phyloP scores from a whole-genome alignment of 768 basidiomycete genomes.

The Naganishia kalamii region DNA sequence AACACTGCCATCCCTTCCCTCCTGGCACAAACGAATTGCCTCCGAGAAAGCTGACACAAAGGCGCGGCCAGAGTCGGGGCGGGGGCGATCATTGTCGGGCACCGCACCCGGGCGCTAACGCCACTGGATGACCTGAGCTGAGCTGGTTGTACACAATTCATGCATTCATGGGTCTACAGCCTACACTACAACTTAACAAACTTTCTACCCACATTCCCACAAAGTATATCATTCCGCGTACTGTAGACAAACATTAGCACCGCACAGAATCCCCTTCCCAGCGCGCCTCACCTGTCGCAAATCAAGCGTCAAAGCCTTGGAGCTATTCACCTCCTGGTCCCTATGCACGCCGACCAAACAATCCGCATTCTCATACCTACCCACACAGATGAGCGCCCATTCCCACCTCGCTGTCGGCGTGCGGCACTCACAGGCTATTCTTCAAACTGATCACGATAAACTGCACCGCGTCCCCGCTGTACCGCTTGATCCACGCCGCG shows the following conservation, averaged over 20 bases:
- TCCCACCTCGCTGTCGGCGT: too few species aligned
- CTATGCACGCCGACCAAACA: conserved; percentile 90
- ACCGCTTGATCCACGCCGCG: conserved; percentile 81
- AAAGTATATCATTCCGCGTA: conserved; percentile 7
- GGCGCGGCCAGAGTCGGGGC: too few species aligned
- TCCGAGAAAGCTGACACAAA: too few species aligned
- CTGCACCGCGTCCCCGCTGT: conserved; percentile 81
- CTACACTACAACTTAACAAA: too few species aligned
- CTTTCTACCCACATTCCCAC: too few species aligned
- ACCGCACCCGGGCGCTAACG: too few species aligned
- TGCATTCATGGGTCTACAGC: too few species aligned
- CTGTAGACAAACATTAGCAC: background rate
- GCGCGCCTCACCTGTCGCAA: conserved; percentile 49
- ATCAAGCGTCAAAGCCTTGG: conserved; percentile 82
- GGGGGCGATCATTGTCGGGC: too few species aligned
- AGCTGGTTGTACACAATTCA: too few species aligned
- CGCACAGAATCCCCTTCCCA: background rate
- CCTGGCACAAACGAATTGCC: too few species aligned
- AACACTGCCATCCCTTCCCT: too few species aligned
- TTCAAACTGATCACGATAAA: conserved; percentile 98
- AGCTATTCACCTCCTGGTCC: conserved; percentile 89
- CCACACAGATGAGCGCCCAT: background rate
- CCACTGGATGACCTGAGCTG: too few species aligned
- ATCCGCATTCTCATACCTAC: conserved; percentile 71
- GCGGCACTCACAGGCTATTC: conserved; percentile 63